Base-by-base conservation (phyloP, 225 moss, liverwort and hornwort species). In the Climacium dendroides region DNA sequence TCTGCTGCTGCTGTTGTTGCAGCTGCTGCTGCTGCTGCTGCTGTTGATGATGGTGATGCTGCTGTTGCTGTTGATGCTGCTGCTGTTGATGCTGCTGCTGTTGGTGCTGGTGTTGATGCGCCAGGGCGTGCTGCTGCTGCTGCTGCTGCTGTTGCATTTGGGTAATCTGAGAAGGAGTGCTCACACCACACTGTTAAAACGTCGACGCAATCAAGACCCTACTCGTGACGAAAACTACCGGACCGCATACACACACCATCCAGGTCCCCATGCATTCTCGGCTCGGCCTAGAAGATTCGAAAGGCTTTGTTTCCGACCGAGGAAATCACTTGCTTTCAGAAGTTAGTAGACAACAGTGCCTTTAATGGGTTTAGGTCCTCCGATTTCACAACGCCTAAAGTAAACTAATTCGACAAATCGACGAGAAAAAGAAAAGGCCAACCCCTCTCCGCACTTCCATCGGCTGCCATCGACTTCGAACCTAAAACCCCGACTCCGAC, bases 131-230 rank as follows among this genome's bases (percentile, higher is more conserved):
- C 15, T 94, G 94, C 3, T 91, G 93, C 7, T 89, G 88, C 2
- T 90, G 85, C 12, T 92, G 91, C 29, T 93, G 87, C 8, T 91
- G 91, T 7, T 93, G 94, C 85, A 93, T 89, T 65, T 94, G 94
- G 41, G 90, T 83, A 34, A 90, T 82, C 87, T 94, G 93, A 63
- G 63, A 50, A 82, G 26, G 62, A 28, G 59, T 13, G 61, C 37
- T 25, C n/a, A 48, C 78, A 79, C 45, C n/a, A 53, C 22, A 70
- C 66, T 66, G 66, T 84, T 66, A 85, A 78, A 62, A 61, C 67
- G 35, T 39, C 35, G 52, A 63, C 71, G 55, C 29, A 60, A 41
- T 62, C 69, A 19, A 80, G 22, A 78, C n/a, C 41, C 43, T 65
- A 19, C 64, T 47, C 87, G 34, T 8, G 30, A 60, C 20, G 43